phyloP scores from a whole-genome alignment of 331 rosid genomes.

The Telfairia occidentalis region DNA sequence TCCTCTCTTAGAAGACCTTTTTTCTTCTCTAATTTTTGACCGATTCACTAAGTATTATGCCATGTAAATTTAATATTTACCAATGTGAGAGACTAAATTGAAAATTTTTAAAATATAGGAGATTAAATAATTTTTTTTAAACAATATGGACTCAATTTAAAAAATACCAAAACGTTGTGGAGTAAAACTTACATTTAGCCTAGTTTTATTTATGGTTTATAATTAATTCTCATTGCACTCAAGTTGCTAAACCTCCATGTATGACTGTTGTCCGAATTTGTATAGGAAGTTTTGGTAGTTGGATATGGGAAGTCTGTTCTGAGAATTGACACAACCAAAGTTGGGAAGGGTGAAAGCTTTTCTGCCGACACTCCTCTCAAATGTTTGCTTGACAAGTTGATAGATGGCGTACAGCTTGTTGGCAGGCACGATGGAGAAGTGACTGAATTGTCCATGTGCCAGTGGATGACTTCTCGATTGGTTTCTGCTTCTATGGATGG shows the following conservation, averaged over 20 bases:
- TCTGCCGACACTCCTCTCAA: conserved; percentile 68
- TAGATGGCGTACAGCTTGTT: conserved; percentile 88
- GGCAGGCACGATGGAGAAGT: conserved; percentile 91
- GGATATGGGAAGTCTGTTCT: conserved; percentile 74
- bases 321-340: conserved; percentile 86
- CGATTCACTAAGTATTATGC: too few relatives aligned
- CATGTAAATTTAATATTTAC: too few relatives aligned
- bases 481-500: conserved; percentile 97
- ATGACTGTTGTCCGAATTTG: conserved; percentile 5
- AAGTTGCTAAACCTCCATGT: not conserved
- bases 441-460: conserved; percentile 96
- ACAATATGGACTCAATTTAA: too few relatives aligned
- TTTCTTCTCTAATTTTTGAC: too few relatives aligned
- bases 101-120: too few relatives aligned
- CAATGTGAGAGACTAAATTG: too few relatives aligned
- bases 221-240: not conserved
- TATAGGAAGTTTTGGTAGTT: conserved; percentile 89
- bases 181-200: too few relatives aligned
- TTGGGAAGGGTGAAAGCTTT: conserved; percentile 57
- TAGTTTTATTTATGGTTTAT: not conserved
- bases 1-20: too few relatives aligned
- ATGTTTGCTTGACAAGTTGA: conserved; percentile 68
- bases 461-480: conserved; percentile 95
- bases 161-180: too few relatives aligned
- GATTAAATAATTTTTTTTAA: too few relatives aligned